These are phyloP conservation scores for Thelonectria olida DNA, from an alignment of 2,329 filamentous ascomycete species.

Conservation along the genomic window DNA sequence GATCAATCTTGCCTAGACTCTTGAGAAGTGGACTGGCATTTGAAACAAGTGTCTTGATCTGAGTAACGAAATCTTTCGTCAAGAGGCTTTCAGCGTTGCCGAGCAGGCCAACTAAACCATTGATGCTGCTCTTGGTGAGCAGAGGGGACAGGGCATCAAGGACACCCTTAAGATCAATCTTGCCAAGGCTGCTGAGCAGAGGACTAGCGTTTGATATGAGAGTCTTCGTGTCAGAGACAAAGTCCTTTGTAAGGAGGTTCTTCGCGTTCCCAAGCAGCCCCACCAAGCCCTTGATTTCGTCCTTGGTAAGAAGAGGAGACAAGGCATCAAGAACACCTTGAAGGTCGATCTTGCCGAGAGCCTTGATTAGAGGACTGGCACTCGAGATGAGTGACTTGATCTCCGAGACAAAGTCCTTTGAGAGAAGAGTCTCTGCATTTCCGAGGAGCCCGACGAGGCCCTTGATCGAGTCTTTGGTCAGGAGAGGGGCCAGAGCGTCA, in stretches of 20 bases:
- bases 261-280: slow-evolving; percentile 46
- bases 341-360: slow-evolving; percentile 44
- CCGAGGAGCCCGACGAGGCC: slow-evolving; percentile 42
- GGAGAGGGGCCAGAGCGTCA: slow-evolving; percentile 45
- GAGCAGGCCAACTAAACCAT: too few species aligned
- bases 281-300: slow-evolving; percentile 44
- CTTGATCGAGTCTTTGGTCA: slow-evolving; percentile 44
- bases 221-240: slow-evolving; percentile 38
- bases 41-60: too few species aligned
- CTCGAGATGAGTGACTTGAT: slow-evolving; percentile 35
- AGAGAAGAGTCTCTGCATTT: slow-evolving; percentile 43
- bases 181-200: slow-evolving; percentile 44
- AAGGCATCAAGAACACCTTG: slow-evolving; percentile 40
- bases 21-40: too few species aligned
- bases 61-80: too few species aligned
- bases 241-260: slow-evolving; percentile 39
- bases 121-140: too few species aligned
- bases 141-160: too few species aligned
- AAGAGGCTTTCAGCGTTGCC: too few species aligned
- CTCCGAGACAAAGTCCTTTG: slow-evolving; percentile 38
- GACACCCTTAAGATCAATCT: slow-evolving; percentile 45
- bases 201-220: slow-evolving; percentile 43
- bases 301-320: slow-evolving; percentile 42
- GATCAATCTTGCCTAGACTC: slow-evolving; percentile 45
- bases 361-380: slow-evolving; percentile 32